Evolutionary conservation across 225 moss, liverwort and hornwort species (phyloP).

Genomic region (Physcomitrellopsis africana): DNA sequence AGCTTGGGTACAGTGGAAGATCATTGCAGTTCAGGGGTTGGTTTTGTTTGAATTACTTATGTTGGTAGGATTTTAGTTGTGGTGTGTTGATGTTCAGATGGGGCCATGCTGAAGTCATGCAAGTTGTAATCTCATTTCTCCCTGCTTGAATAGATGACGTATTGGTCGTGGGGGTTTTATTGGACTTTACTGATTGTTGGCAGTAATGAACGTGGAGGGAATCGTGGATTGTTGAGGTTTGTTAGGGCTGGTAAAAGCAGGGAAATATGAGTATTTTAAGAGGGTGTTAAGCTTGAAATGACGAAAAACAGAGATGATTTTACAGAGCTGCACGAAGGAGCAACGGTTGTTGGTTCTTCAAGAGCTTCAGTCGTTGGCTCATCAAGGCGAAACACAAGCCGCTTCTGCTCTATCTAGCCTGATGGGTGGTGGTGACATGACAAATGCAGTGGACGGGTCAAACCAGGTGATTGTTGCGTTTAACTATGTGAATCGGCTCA

Average conservation of each 20-base stretch:
- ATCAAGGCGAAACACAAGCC: constrained; percentile 69
- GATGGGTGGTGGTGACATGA: constrained; percentile 55
- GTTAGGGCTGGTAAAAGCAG: background rate
- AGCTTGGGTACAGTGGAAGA: background rate
- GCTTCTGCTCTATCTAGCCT: constrained; percentile 59
- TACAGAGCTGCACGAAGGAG: constrained; percentile 64
- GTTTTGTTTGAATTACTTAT: background rate
- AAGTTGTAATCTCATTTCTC: background rate
- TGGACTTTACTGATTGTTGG: no score
- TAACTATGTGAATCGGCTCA: background rate
- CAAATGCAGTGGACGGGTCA: constrained; percentile 48
- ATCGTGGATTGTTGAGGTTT: no score
- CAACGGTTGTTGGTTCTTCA: constrained; percentile 61
- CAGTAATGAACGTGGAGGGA: no score
- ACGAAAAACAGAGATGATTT: constrained; percentile 5
- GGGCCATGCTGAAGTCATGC: background rate
- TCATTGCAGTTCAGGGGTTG: background rate
- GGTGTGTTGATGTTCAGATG: background rate
- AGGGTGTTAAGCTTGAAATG: background rate
- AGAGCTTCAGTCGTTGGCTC: constrained; percentile 69
- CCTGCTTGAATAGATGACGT: background rate
- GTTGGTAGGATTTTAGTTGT: background rate
- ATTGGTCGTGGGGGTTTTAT: background rate
- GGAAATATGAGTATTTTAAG: background rate
- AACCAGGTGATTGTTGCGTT: constrained; percentile 41